phyloP scores from a whole-genome alignment of 495 filamentous ascomycete species.

The Xylaria curta region DNA sequence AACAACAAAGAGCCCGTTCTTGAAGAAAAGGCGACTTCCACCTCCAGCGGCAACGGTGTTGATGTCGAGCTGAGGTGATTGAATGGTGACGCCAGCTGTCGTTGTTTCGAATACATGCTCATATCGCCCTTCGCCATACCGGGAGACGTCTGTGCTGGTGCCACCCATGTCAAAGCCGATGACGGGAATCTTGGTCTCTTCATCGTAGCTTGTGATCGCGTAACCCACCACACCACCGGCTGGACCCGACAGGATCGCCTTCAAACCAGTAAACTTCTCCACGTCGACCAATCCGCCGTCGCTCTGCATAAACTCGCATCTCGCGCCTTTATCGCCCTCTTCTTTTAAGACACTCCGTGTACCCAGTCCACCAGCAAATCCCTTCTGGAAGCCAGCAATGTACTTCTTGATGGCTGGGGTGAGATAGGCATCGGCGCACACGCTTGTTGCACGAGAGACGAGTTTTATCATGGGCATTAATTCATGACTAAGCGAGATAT shows the following conservation, averaged over 20 bases:
- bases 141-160: constrained; percentile 92
- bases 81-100: constrained; percentile 92
- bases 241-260: constrained; percentile 79
- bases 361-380: constrained; percentile 74
- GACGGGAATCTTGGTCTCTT: constrained; percentile 82
- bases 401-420: constrained; percentile 97
- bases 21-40: constrained; percentile 86
- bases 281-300: constrained; percentile 83
- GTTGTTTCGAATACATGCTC: constrained; percentile 98
- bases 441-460: constrained; percentile 85
- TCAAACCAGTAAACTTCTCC: constrained; percentile 73
- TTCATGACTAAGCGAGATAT: constrained; percentile 76
- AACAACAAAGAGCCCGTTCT: constrained; percentile 94
- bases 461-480: constrained; percentile 96
- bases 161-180: constrained; percentile 98
- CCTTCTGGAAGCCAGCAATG: constrained; percentile 83
- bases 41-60: constrained; percentile 97
- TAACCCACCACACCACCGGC: constrained; percentile 91
- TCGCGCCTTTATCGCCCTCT: constrained; percentile 60
- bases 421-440: constrained; percentile 94
- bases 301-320: constrained; percentile 88
- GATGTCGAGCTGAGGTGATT: constrained; percentile 95
- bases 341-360: constrained; percentile 67
- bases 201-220: constrained; percentile 90
- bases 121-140: constrained; percentile 86